phyloP scores from a whole-genome alignment of 345 rosid genomes.

The Sisymbrium irio region DNA sequence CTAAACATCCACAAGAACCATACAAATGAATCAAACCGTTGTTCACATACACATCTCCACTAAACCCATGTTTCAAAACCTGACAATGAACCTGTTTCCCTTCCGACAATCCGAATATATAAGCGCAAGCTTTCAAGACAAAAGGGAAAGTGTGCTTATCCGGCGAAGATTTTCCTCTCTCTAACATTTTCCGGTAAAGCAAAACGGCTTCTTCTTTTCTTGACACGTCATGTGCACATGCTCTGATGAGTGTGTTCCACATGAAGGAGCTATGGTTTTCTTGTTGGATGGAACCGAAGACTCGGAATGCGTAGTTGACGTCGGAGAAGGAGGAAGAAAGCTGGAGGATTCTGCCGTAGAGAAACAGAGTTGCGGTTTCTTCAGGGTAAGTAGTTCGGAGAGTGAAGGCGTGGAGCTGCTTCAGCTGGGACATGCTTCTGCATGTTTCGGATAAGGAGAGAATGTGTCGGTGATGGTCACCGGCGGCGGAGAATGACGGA shows the following conservation, averaged over 20 bases:
- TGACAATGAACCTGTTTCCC: slow-evolving; percentile 73
- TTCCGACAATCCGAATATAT: slow-evolving; percentile 53
- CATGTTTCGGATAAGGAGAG: slow-evolving; percentile 46
- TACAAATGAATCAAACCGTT: slow-evolving; percentile 82
- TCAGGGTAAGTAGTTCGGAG: slow-evolving; percentile 50
- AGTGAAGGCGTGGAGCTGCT: slow-evolving; percentile 71
- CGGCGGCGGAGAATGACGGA: slow-evolving; percentile 18
- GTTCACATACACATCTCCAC: slow-evolving; percentile 60
- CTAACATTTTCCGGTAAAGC: slow-evolving; percentile 52
- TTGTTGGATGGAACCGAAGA: slow-evolving; percentile 46
- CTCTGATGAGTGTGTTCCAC: slow-evolving; percentile 90
- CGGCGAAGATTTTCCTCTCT: slow-evolving; percentile 45
- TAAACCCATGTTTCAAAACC: slow-evolving; percentile 59
- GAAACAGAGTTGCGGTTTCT: slow-evolving; percentile 44
- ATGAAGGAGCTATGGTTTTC: slow-evolving; percentile 55
- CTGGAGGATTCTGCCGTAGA: slow-evolving; percentile 62
- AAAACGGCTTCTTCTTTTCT: slow-evolving; percentile 54
- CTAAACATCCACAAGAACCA: slow-evolving; percentile 61
- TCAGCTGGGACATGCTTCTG: slow-evolving; percentile 52
- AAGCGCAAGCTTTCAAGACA: slow-evolving; percentile 76
- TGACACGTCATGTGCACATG: slow-evolving; percentile 49
- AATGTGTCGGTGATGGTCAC: slow-evolving; percentile 40
- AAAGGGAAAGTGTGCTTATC: slow-evolving; percentile 85
- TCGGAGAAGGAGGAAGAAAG: slow-evolving; percentile 44
- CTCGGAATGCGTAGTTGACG: slow-evolving; percentile 46